Base-by-base conservation (phyloP, 2,329 filamentous ascomycete species). In the Botryotinia calthae region DNA sequence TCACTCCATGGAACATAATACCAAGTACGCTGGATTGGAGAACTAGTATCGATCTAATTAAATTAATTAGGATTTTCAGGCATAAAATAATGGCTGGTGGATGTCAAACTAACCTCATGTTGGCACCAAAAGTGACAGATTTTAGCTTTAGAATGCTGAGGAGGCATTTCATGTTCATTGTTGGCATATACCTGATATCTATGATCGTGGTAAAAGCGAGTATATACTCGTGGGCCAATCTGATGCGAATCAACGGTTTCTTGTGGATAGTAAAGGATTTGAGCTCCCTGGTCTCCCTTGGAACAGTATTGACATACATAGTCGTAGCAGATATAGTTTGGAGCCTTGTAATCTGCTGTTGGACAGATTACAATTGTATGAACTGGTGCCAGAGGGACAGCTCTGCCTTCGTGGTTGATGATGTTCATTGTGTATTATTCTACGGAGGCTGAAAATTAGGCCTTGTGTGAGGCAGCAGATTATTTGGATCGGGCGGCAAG, bases 51-150 rank as follows among this genome's bases (percentile, higher is more conserved):
- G 7, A 56, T 67, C 64, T 67, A 28, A 67, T 42, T 5, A 40
- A 10, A 16, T 28, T 0, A 31, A 20, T 67, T 12, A 67, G 48
- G 25, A 56, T 28, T 37, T 22, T 20, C 22, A 42, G 9, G n/a
- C 6, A 42, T 20, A 28, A 4, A 5, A 5, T 2, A 42, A 42
- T 25, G 25, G 7, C 12, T n/a, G 25, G 20, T 42, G 7, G 1
- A 7, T 54, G 12, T 56, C 25, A 28, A 22, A 42, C 48, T 67
- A 14, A 67, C 64, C 28, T 67, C 34, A 56, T 67, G 64, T 9
- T 42, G 34, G 18, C 64, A 67, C 64, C 48, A 67, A 56, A 67
- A 67, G 46, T 37, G 54, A 56, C 48, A 67, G 64, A 67, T 40
- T 16, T 51, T 20, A 28, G 34, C 64, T 37, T 48, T 54, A 12